phyloP scores from a whole-genome alignment of 257 asterid species.

The Solanum sitiens region DNA sequence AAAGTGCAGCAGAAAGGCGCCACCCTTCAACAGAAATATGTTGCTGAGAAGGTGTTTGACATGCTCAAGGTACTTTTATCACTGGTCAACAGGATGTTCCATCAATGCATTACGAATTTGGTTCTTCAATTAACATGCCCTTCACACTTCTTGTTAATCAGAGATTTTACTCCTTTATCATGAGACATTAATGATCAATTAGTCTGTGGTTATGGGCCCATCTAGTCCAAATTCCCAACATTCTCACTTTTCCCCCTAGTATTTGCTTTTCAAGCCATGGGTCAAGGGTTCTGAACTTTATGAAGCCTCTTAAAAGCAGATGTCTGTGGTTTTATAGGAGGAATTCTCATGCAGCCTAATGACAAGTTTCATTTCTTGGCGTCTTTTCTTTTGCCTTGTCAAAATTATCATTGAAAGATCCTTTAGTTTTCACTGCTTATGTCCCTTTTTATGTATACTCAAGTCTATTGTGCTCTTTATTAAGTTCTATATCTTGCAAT shows the following conservation, averaged over 20 bases:
- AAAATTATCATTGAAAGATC: not conserved
- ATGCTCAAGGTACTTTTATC: slow-evolving; percentile 68
- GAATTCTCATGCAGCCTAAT: not conserved
- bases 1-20: slow-evolving; percentile 99
- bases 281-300: not conserved
- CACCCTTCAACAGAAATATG: slow-evolving; percentile 87
- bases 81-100: not conserved
- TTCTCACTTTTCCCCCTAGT: not conserved
- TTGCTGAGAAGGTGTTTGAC: slow-evolving; percentile 98
- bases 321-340: not conserved
- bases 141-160: not conserved
- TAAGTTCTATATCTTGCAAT: slow-evolving; percentile 5
- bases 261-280: not conserved
- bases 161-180: not conserved
- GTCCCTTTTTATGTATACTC: not conserved
- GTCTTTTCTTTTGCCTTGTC: not conserved
- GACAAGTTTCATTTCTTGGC: not conserved
- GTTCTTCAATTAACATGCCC: not conserved
- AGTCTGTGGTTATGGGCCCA: not conserved
- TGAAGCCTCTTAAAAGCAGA: not conserved
- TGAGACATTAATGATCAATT: not conserved
- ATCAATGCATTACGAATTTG: not conserved
- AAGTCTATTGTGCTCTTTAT: not conserved
- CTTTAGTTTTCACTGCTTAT: not conserved
- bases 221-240: not conserved